Base-by-base conservation (phyloP, 805 yeast genomes). In the Candida koratica region DNA sequence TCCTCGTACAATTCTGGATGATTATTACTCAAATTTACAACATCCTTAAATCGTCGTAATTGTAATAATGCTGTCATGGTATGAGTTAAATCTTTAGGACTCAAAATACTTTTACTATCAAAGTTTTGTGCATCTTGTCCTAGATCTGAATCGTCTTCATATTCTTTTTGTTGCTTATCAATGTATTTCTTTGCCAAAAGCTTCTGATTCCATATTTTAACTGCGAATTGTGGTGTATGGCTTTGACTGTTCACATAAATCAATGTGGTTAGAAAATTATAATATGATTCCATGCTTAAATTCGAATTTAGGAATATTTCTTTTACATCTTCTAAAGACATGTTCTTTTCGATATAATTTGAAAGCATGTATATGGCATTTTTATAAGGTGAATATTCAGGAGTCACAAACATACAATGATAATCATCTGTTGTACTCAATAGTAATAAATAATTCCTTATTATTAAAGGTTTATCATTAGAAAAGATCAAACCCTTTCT, bases 1-100 rank as follows among this genome's bases (percentile, higher is more conserved):
- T 69, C 72, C 36, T 58, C 53, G 25, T 74, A 80, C 6, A 77
- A 57, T 2, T 51, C 37, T 0, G 71, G 66, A 42, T 62, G 39
- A 9, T 49, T 33, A 6, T 62, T 48, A 48, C 75, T 71, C 2
- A 66, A 37, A 1, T 52, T 46, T 9, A 55, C 20, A 3, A 54
- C 56, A 19, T 42, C 42, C 11, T 47, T 48, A 43, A 47, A 50
- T 6, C 51, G 38, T 20, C 55, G 46, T 18, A 53, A 32, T 11
- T 42, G 22, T 22, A 44, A 45, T 23, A 49, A 46, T 5, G 70
- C 60, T 10, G 19, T 32, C 70, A 66, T 66, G 12, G 52, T 50
- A 15, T 44, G 37, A 11, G 52, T 52, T 37, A 66, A 51, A 42
- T 65, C 71, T 2, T 34, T 16, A 9, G 34, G 35, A 6, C 14